Conservation (phyloP, 2,329 filamentous ascomycete species). For the Westerdykella ornata region DNA sequence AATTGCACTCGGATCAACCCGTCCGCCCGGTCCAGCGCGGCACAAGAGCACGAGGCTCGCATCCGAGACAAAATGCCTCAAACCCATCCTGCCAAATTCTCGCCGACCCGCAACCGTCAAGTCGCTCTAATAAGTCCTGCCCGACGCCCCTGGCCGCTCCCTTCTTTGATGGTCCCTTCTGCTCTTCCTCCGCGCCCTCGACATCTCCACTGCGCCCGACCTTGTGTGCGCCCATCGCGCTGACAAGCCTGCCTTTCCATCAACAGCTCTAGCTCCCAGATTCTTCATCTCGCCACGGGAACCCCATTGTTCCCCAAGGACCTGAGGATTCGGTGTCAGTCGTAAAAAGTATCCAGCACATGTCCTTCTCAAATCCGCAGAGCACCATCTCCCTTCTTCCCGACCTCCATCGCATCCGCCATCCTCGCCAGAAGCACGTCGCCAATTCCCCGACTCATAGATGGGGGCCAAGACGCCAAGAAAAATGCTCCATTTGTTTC, state of each 20-base stretch:
- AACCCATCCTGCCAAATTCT: background rate
- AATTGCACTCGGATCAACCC: background rate
- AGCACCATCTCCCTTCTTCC: too few relatives aligned
- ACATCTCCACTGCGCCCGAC: slow-evolving; percentile 18
- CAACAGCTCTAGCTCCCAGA: slow-evolving; percentile 11
- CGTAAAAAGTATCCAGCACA: slow-evolving; percentile 30
- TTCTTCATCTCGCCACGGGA: background rate
- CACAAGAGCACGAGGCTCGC: background rate
- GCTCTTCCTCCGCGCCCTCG: slow-evolving; percentile 20
- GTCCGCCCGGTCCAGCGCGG: background rate
- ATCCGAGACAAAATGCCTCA: background rate
- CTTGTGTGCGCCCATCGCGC: slow-evolving; percentile 21
- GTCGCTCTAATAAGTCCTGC: background rate
- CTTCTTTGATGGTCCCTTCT: slow-evolving; percentile 26
- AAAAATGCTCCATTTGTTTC: slow-evolving; percentile 2
- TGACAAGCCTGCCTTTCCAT: slow-evolving; percentile 27
- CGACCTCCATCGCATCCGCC: too few relatives aligned
- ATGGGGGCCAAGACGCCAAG: slow-evolving; percentile 9
- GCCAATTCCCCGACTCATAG: slow-evolving; percentile 1
- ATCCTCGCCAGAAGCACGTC: slow-evolving; percentile 11
- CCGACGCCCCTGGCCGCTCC: slow-evolving; percentile 3
- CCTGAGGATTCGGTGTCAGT: slow-evolving; percentile 9
- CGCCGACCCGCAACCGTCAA: too few relatives aligned
- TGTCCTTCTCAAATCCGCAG: slow-evolving; percentile 5
- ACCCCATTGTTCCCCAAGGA: background rate